phyloP scores from a whole-genome alignment of 2,329 filamentous ascomycete genomes.

The Pseudocercospora crystallina region DNA sequence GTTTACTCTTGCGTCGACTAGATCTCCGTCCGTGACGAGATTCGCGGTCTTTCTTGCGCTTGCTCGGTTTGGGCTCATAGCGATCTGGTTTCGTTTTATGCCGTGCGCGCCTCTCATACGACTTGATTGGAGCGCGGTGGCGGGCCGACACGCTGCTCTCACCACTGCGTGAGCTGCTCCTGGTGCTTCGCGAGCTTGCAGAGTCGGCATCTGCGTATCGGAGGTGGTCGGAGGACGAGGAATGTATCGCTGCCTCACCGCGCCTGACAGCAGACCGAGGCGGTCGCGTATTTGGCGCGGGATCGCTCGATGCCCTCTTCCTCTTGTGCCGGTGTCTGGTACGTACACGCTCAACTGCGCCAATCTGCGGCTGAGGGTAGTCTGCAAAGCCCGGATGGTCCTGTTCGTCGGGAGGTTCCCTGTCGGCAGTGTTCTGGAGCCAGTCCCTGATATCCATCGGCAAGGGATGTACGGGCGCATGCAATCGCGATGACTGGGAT shows the following conservation, averaged over 20 bases:
- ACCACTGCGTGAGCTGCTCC: slow-evolving; percentile 1
- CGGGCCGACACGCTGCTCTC: slow-evolving; percentile 2
- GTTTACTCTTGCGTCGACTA: slow-evolving; percentile 37
- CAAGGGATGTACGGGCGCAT: slow-evolving; percentile 9
- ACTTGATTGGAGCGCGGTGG: slow-evolving; percentile 11
- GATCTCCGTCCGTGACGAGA: slow-evolving; percentile 13
- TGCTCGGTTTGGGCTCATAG: slow-evolving; percentile 42
- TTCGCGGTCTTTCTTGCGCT: slow-evolving; percentile 34
- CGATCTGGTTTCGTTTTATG: slow-evolving; percentile 49
- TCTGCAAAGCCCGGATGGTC: slow-evolving; percentile 25
- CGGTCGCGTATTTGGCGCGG: slow-evolving; percentile 17
- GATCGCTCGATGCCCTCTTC: slow-evolving; percentile 39
- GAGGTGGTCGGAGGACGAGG: slow-evolving; percentile 16
- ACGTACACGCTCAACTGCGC: slow-evolving; percentile 19
- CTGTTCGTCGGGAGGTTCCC: slow-evolving; percentile 32
- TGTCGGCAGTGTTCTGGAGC: slow-evolving; percentile 43
- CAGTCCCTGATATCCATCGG: slow-evolving; percentile 48
- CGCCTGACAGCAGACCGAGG: not conserved
- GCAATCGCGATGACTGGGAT: slow-evolving; percentile 10
- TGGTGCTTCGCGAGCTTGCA: slow-evolving; percentile 9
- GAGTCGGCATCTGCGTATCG: not conserved
- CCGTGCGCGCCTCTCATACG: slow-evolving; percentile 46
- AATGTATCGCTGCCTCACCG: slow-evolving; percentile 5
- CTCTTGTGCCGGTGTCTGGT: slow-evolving; percentile 29
- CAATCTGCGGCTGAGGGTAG: slow-evolving; percentile 26